Evolutionary conservation across 2,329 filamentous ascomycete genomes (phyloP).

Genomic region (Sarocladiaceae sp.): DNA sequence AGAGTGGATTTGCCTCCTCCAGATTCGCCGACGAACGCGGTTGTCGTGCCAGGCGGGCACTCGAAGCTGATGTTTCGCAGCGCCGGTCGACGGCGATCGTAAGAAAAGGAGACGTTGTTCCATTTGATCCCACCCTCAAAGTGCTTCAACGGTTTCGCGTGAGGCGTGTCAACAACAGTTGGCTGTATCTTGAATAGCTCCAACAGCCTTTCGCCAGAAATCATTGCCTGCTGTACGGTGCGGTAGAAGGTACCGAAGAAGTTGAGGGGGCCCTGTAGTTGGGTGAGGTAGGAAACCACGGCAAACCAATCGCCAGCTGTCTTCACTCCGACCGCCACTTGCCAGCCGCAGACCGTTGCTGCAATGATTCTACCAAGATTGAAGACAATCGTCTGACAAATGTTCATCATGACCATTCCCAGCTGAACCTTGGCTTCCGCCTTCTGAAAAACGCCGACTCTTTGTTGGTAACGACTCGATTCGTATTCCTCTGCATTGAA

Average conservation of each 20-base stretch:
- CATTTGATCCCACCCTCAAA: constrained; percentile 82
- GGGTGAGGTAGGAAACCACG: constrained; percentile 70
- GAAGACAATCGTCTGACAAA: constrained; percentile 73
- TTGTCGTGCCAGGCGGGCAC: constrained; percentile 84
- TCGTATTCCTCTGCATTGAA: constrained; percentile 82
- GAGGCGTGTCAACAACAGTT: constrained; percentile 73
- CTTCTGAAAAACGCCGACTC: constrained; percentile 64
- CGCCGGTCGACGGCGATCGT: constrained; percentile 80
- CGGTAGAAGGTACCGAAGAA: constrained; percentile 94
- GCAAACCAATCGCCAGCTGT: constrained; percentile 66
- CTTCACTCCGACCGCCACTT: constrained; percentile 62
- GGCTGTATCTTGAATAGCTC: constrained; percentile 96
- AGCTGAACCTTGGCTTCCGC: constrained; percentile 72
- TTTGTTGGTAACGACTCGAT: constrained; percentile 64
- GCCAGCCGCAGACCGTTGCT: constrained; percentile 69
- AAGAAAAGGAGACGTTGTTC: constrained; percentile 84
- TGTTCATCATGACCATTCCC: constrained; percentile 74
- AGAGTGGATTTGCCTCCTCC: constrained; percentile 96
- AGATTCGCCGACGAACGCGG: constrained; percentile 91
- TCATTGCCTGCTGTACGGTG: constrained; percentile 93
- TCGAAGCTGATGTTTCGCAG: constrained; percentile 78
- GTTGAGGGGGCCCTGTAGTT: constrained; percentile 74
- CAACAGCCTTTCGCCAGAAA: constrained; percentile 89
- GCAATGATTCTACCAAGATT: constrained; percentile 68
- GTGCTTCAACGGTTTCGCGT: constrained; percentile 53